Base-by-base conservation (phyloP, 768 basidiomycete genomes). In the Rhizopogon roseolus region DNA sequence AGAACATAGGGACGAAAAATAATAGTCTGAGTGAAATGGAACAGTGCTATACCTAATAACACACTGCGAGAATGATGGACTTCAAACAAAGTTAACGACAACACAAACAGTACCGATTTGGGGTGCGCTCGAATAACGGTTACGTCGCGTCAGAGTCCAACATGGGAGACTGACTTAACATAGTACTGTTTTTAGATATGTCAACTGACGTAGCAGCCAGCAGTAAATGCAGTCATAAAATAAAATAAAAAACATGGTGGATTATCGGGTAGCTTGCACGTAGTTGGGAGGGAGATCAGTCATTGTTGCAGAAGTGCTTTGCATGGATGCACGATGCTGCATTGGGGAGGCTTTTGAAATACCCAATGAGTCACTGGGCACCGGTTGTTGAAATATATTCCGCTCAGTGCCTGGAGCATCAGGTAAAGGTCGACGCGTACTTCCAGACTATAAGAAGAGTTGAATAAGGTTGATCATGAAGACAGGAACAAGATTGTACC, bases 271-370 rank as follows among this genome's bases (percentile, higher is more conserved):
- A 5, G 55, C 64, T 45, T 68, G 64, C 17, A 11, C 53, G 34
- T 67, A 67, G 43, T 64, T 55, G 0, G 66, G 64, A 27, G 65
- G 64, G 46, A 34, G 32, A n/a, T 64, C 64, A 29, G 56, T 57
- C 10, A 27, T 10, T 19, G 53, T 45, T 37, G 57, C 22, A 25
- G 66, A 68, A 45, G 9, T 40, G 19, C 8, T 50, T 43, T 57
- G 51, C n/a, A 9, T n/a, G 8, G 58, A 32, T 43, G 29, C 13
- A 32, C 11, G n/a, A 48, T 50, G 43, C n/a, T 55, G 41, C 28
- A n/a, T 28, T 39, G 11, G 32, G 39, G 36, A 59, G 14, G 22
- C 3, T 11, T 48, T 48, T 0, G 34, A 14, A 2, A 48, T 36
- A 6, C 46, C 46, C 46, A 48, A 16, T 36, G 46, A 48, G 5